A percentile compares a stretch with the other conserved stretches of the same genome.
Conservation (phyloP, 2,329 filamentous ascomycete species). For the Chaetomiaceae sp. region DNA sequence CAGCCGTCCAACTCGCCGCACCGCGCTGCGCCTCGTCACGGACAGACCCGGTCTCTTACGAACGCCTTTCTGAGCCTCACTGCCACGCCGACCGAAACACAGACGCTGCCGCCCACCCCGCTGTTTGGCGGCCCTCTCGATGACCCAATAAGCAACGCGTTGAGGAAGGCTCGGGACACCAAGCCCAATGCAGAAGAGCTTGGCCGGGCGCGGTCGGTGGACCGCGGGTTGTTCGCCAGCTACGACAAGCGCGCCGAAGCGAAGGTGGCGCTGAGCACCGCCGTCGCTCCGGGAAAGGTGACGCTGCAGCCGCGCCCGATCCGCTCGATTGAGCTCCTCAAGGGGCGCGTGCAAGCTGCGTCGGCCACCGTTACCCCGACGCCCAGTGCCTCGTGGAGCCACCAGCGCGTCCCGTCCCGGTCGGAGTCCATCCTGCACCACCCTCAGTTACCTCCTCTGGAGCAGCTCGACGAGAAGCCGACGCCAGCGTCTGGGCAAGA, state of each 20-base stretch:
- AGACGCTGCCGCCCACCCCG: constrained; percentile 35
- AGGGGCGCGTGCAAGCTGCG: constrained; percentile 9
- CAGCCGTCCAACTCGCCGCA: constrained; percentile 29
- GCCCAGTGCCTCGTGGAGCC: constrained; percentile 34
- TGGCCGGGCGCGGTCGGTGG: constrained; percentile 56
- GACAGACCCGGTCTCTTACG: constrained; percentile 39
- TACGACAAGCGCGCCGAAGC: constrained; percentile 59
- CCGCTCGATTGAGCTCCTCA: constrained; percentile 16
- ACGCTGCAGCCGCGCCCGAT: constrained; percentile 39
- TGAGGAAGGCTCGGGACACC: constrained; percentile 38
- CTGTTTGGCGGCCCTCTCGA: constrained; percentile 31
- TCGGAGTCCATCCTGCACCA: constrained; percentile 41
- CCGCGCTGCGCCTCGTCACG: constrained; percentile 34
- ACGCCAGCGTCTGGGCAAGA: constrained; percentile 41
- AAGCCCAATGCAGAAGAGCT: constrained; percentile 37
- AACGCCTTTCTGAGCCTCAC: constrained; percentile 41
- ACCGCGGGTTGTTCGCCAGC: constrained; percentile 52
- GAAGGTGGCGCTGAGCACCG: constrained; percentile 56
- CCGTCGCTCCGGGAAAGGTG: constrained; percentile 55
- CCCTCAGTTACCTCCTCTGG: constrained; percentile 29
- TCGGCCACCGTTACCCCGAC: constrained; percentile 15
- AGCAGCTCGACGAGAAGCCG: constrained; percentile 40
- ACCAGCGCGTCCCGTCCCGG: constrained; percentile 39
- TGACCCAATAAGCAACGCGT: constrained; percentile 39
- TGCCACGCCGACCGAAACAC: constrained; percentile 29